Evolutionary conservation across 768 basidiomycete genomes (phyloP), one percentile per base, ranked within the genome.

Genomic region (Cubamyces sp.): DNA sequence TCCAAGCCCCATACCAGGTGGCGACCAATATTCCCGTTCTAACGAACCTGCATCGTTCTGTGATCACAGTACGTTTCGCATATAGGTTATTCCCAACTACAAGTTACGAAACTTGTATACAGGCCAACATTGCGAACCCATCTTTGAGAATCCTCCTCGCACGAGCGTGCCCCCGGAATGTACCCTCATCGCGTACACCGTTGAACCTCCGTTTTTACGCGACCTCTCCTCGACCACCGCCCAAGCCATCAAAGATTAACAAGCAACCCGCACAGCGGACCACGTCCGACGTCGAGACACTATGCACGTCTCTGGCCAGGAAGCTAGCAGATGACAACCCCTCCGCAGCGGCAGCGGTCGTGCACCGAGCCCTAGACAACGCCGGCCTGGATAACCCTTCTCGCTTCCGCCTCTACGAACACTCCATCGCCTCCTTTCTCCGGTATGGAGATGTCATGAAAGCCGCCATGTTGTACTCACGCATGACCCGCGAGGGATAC

Each of bases 401-500:
- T 18, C 69, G 64, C 37, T 66, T 61, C 50, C 15, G 51, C 58
- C 49, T 57, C 8, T 83, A 76, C 64, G 76, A 79, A 61, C 73
- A 71, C 19, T 66, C 77, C 48, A 77, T 83, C 21, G 64, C 71
- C 8, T 72, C 77, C 19, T 78, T 84, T 49, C 67, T 86, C 23
- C 70, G 77, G 18, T 66, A 76, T 41, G 74, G 74, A 1, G 58
- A 71, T 8, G 77, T 79, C 54, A 65, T 68, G 14, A 71, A 76
- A 37, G 84, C 85, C 0, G 67, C 76, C 18, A 61, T 69, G 3
- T 69, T 84, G 12, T 78, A 82, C 65, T 65, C 74, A 8, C 74
- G 76, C 18, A 81, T 86, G 79, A 62, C 69, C 19, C 67, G 72
- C 1, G 75, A 78, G 18, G 77, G 78, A 9, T 73, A 82, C 43